Evolutionary conservation across 139 green algal genomes (phyloP), one percentile per base, ranked within the genome.

Genomic region (Tetradesmus obliquus): DNA sequence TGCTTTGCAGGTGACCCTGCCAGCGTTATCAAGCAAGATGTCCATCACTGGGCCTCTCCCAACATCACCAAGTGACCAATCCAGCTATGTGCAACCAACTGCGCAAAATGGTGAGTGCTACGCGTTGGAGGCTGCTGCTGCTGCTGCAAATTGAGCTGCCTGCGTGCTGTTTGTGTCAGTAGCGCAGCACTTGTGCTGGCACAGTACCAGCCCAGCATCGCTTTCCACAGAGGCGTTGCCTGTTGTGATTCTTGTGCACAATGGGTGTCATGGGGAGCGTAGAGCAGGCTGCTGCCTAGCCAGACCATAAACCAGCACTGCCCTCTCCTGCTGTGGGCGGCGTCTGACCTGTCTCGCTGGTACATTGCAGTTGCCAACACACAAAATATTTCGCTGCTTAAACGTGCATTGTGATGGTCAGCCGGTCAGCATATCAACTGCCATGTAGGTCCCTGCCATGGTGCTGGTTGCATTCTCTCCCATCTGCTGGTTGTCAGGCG

Each of bases 301-400:
- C 89, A 92, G 89, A 92, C 66, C 66, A 91, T 88, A 90, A 92
- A 92, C 89, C 89, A 92, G 89, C 55, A 15, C 71, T 45, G 66
- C 88, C 57, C 55, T 80, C 3, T 62, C 89, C 66, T 84, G 15
- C 69, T 32, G 3, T 92, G 89, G 82, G 82, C 83, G n/a, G 24
- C n/a, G 53, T 45, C 89, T 92, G 89, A 92, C 89, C 89, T 92
- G 89, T 92, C 89, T 92, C 89, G 89, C 89, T 92, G 89, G 89
- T 66, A 90, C 69, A 92, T 84, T 53, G 5, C 20, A 53, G 4
- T 12, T 45, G 32, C 32, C 32, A 45, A 45, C 32, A 45, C 32
- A 45, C 32, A 45, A 45, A 45, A 45, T 45, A 45, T 45, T 45
- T 45, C 32, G 32, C 32, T 45, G 32, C 32, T 45, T 45, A 45